These are phyloP conservation scores for Zizania palustris DNA, from an alignment of 202 grass and related monocot genomes.

Conservation along the genomic window DNA sequence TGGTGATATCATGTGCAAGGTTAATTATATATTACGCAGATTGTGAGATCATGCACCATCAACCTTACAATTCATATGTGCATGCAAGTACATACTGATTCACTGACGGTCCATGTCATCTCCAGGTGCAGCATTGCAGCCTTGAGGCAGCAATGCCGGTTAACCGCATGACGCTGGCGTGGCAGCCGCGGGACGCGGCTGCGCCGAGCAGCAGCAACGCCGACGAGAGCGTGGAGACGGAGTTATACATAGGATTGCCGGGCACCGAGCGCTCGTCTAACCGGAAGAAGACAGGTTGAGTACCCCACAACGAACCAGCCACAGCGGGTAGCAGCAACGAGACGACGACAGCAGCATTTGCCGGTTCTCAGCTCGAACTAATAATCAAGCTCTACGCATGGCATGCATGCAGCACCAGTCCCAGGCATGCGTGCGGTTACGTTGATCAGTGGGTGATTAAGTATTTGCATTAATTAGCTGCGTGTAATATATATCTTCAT, in stretches of 20 bases:
- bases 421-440: neutral
- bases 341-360: neutral
- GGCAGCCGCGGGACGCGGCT: neutral
- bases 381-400: conserved; percentile 41
- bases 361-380: conserved; percentile 9
- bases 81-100: neutral
- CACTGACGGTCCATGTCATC: neutral
- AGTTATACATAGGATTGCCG: conserved; percentile 71
- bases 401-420: neutral
- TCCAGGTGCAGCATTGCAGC: conserved; percentile 24
- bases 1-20: conserved; percentile 14
- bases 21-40: neutral
- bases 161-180: neutral
- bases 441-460: neutral
- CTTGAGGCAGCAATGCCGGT: neutral
- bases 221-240: conserved; percentile 57
- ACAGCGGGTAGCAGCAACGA: neutral
- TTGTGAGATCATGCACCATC: neutral
- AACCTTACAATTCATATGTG: neutral
- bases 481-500: neutral
- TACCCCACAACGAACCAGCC: neutral
- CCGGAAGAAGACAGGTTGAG: conserved; percentile 23
- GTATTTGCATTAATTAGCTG: neutral
- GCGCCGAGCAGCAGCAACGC: neutral
- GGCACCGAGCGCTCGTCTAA: conserved; percentile 45